Conservation (phyloP, 1,139 yeast species). For the Debaryomycetaceae sp. region DNA sequence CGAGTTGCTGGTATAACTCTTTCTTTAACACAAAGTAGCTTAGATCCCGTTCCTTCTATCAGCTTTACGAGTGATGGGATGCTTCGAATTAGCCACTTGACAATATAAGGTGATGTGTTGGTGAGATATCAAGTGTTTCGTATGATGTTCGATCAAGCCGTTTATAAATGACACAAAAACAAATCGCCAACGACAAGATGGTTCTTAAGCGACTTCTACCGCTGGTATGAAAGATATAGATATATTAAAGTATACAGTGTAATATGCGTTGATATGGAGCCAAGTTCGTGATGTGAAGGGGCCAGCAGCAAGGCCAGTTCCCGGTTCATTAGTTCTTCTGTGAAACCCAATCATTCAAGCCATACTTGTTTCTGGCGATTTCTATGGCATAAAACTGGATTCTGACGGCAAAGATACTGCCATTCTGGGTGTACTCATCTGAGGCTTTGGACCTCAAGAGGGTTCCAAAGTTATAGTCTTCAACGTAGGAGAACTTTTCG, state of each 20-base stretch:
- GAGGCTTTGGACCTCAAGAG: conserved; percentile 67
- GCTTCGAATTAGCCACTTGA: no score
- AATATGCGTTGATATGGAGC: background rate
- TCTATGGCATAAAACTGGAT: conserved; percentile 94
- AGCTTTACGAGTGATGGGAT: no score
- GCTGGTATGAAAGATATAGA: no score
- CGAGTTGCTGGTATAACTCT: no score
- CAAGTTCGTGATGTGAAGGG: background rate
- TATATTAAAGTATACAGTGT: background rate
- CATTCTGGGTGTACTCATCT: conserved; percentile 77
- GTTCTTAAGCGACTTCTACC: no score
- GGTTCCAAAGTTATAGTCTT: conserved; percentile 95
- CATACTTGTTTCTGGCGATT: conserved; percentile 86
- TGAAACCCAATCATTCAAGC: conserved; percentile 87
- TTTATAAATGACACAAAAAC: background rate
- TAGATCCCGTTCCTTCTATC: no score
- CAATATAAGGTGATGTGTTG: background rate
- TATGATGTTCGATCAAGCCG: background rate
- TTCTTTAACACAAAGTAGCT: no score
- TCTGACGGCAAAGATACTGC: conserved; percentile 87
- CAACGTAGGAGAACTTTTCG: conserved; percentile 76
- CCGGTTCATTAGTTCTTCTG: conserved; percentile 12
- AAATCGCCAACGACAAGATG: background rate
- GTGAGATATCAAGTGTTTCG: background rate
- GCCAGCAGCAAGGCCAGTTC: background rate